Percentiles rank a stretch among this genome's conserved stretches.
Evolutionary conservation across 805 yeast species (phyloP).

Genomic region (Saccharomycopsis fermentans): DNA sequence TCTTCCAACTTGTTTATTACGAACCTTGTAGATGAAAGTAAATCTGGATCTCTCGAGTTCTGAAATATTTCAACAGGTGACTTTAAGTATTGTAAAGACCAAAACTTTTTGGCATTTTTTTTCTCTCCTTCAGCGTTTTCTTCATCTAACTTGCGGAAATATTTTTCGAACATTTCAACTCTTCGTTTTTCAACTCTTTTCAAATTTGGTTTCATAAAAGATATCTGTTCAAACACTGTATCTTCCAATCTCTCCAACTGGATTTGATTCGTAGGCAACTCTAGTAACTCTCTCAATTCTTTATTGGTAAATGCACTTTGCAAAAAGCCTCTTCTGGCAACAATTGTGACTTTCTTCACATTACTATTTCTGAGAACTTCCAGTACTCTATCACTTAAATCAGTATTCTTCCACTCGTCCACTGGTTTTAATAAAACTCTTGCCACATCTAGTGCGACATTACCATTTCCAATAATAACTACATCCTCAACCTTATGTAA

Average conservation of each 20-base stretch:
- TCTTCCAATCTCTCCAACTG: constrained; percentile 39
- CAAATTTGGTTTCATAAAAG: constrained; percentile 23
- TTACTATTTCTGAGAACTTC: constrained; percentile 38
- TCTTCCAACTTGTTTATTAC: constrained; percentile 34
- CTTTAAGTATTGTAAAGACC: constrained; percentile 63
- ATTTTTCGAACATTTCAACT: constrained; percentile 50
- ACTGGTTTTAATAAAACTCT: constrained; percentile 49
- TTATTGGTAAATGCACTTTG: constrained; percentile 89
- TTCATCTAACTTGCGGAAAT: constrained; percentile 19
- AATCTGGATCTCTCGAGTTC: constrained; percentile 18
- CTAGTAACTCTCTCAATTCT: constrained; percentile 78
- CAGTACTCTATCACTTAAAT: constrained; percentile 56
- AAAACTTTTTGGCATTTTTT: constrained; percentile 26
- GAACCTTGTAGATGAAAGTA: constrained; percentile 40
- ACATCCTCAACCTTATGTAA: constrained; percentile 53
- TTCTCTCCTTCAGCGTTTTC: constrained; percentile 2
- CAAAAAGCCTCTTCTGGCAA: constrained; percentile 77
- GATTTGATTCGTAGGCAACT: constrained; percentile 39
- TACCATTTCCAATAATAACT: constrained; percentile 90
- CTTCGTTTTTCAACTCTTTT: constrained; percentile 56
- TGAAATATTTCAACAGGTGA: constrained; percentile 43
- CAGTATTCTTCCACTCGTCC: constrained; percentile 56
- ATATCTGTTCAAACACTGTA: constrained; percentile 27
- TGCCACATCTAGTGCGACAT: constrained; percentile 89
- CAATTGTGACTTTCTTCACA: constrained; percentile 58